Conservation (phyloP, 495 filamentous ascomycete species). For the Tuber borchii region DNA sequence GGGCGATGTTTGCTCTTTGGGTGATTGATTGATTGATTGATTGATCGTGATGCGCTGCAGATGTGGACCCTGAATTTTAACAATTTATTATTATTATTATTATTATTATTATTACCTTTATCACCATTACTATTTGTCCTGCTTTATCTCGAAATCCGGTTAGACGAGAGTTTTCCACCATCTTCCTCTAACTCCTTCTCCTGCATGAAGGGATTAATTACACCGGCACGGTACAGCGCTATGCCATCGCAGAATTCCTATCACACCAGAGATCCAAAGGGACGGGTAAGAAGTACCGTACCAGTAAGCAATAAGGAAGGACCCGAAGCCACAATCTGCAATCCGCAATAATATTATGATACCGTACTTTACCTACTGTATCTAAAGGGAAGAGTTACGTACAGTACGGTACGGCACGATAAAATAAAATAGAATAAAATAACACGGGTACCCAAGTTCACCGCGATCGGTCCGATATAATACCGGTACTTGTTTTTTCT, state of each 20-base stretch:
- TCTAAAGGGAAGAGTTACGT: neutral
- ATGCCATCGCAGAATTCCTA: neutral
- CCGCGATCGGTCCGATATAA: too few relatives aligned
- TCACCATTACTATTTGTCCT: neutral
- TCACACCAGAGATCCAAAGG: too few relatives aligned
- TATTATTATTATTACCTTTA: neutral
- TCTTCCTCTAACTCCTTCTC: neutral
- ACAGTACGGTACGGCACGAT: neutral
- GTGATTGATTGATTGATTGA: conserved; percentile 5
- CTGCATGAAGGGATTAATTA: neutral
- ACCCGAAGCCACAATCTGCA: neutral
- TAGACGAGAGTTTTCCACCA: neutral
- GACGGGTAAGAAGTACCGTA: too few relatives aligned
- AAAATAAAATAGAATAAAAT: neutral
- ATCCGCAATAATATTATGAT: neutral
- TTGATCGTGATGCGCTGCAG: neutral
- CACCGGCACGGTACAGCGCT: neutral
- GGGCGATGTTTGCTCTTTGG: neutral
- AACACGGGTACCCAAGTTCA: too few relatives aligned
- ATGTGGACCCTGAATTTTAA: neutral
- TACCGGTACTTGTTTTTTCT: too few relatives aligned
- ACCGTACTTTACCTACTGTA: too few relatives aligned
- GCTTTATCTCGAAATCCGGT: too few relatives aligned
- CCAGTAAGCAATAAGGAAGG: neutral
- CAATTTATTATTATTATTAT: neutral